These are phyloP conservation scores for Polyrhizophydium stewartii DNA, from an alignment of 371 early-diverging fungal genomes.

Conservation along the genomic window DNA sequence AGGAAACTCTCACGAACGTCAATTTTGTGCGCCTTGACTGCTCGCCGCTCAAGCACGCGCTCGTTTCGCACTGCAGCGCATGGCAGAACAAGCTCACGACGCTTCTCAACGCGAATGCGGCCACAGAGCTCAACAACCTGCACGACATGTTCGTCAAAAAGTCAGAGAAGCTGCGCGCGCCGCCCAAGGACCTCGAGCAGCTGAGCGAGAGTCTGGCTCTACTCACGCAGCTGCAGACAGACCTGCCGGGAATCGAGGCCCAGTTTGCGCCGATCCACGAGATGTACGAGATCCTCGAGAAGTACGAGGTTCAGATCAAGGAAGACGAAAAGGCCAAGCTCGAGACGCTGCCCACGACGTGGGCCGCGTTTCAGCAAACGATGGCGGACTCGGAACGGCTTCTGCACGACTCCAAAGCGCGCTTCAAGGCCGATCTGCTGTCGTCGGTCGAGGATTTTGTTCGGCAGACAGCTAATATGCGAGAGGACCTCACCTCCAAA, in stretches of 20 bases:
- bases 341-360: conserved; percentile 31
- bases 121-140: conserved; percentile 38
- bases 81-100: conserved; percentile 59
- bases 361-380: conserved; percentile 40
- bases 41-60: conserved; percentile 50
- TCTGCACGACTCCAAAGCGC: conserved; percentile 46
- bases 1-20: conserved; percentile 54
- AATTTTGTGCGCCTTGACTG: conserved; percentile 53
- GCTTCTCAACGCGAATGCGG: conserved; percentile 50
- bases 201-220: conserved; percentile 40
- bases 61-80: conserved; percentile 49
- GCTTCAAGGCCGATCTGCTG: conserved; percentile 45
- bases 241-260: conserved; percentile 36
- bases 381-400: conserved; percentile 39
- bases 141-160: conserved; percentile 45
- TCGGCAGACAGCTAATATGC: conserved; percentile 20
- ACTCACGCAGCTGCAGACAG: conserved; percentile 39
- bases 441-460: conserved; percentile 32
- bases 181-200: conserved; percentile 48
- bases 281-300: conserved; percentile 53
- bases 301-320: conserved; percentile 54
- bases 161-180: conserved; percentile 33
- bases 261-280: conserved; percentile 55
- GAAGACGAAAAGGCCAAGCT: conserved; percentile 41
- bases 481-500: conserved; percentile 41